Base-by-base conservation (phyloP, 1,139 yeast genomes). In the Pichia sp. region DNA sequence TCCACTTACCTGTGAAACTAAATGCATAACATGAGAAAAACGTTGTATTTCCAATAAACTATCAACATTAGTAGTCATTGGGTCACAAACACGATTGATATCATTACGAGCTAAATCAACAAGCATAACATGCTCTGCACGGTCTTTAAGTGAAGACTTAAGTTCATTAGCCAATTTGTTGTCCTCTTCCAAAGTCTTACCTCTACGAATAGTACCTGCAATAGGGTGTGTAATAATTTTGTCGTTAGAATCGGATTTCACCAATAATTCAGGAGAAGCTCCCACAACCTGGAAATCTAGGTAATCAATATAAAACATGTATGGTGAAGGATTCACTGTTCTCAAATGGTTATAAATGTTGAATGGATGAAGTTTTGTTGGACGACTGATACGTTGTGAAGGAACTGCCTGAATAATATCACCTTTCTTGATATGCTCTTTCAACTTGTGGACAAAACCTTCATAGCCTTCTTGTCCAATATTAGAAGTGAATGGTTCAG, bases 361-460 rank as follows among this genome's bases (percentile, higher is more conserved):
- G 74, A 91, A 91, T 2, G 98, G 97, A 60, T 91, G 97, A 53
- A 91, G 70, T 5, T 89, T 79, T 0, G 98, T 91, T 30, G 96
- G 96, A 61, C 96, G 79, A 5, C 95, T 88, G 24, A 91, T 88
- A 58, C 98, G 74, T 67, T 91, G 98, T 1, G 96, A 88, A 8
- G 98, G 98, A 15, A 91, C 98, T 1, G 95, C 96, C 63, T 91
- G 98, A 64, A 91, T 84, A 43, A 91, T 85, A 58, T 91, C 97
- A 41, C 98, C 98, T 53, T 77, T 76, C 53, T 80, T 66, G 53
- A 91, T 91, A 56, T 91, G 96, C 36, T 77, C 64, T 58, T 86
- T 88, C 55, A 91, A 72, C 11, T 66, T 71, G 22, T 70, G 62
- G 33, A 91, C 98, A 61, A 85, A 95, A 35, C 55, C 56, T 62